Base-by-base conservation (phyloP, 805 yeast genomes). In the Cyberlindnera lachancei region DNA sequence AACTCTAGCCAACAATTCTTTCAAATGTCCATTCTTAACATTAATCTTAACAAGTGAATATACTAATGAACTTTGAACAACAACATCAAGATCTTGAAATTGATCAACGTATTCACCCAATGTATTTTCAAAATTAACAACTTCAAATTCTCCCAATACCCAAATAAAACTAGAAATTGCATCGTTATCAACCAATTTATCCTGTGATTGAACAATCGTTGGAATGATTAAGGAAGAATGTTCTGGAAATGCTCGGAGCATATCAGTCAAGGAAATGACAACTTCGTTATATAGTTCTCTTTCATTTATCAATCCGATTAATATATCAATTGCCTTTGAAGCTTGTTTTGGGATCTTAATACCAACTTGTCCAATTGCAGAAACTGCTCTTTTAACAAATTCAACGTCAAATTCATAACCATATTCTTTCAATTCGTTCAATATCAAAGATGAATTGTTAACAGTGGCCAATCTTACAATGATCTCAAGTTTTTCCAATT, bases 321-420 rank as follows among this genome's bases (percentile, higher is more conserved):
- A 55, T 18, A 74, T 61, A 40, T 79, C 84, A 34, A 80, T 64
- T 3, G 84, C 69, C 45, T 70, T 76, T 27, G 71, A 65, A 11
- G 58, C 48, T 30, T 72, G 61, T 34, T 61, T 66, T 6, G 71
- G 63, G 13, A 77, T 56, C 48, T 78, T 76, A 39, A 81, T 75
- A 9, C 86, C 87, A 29, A 82, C 68, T 30, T 83, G 80, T 0
- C 85, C 80, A 41, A 82, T 68, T 7, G 83, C 82, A 36, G 65
- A 65, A 23, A 82, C 71, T 3, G 90, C 68, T 38, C 76, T 69
- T 26, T 68, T 53, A 12, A 81, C 94, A 42, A 87, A 75, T 29
- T 83, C 79, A 4, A 79, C 74, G 49, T 90, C 96, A 46, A 86
- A 75, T 50, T 84, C 95, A 79, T 78, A 75, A 5, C 90, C 74